Evolutionary conservation across 2,329 filamentous ascomycete genomes (phyloP).

Genomic region (Penicillium sp.): DNA sequence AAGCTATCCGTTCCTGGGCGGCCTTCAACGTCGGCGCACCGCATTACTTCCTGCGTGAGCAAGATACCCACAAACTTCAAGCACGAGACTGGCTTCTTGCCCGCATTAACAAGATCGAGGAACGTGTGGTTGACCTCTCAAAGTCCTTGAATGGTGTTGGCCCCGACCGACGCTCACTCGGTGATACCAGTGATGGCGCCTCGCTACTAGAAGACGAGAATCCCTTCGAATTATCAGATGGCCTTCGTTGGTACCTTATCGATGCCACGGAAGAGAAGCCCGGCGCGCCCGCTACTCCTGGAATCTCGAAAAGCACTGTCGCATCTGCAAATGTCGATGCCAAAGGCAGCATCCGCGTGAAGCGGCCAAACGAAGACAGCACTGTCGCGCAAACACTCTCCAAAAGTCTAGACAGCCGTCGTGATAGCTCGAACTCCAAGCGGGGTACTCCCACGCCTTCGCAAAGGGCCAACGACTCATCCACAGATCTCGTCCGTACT

Average conservation of each 20-base stretch:
- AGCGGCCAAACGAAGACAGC: slow-evolving; percentile 56
- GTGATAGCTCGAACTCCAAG: slow-evolving; percentile 80
- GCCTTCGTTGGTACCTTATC: slow-evolving; percentile 90
- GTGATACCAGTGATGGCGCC: slow-evolving; percentile 50
- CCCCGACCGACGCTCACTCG: slow-evolving; percentile 50
- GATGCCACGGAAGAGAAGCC: slow-evolving; percentile 92
- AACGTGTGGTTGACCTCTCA: slow-evolving; percentile 86
- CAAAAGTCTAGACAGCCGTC: slow-evolving; percentile 84
- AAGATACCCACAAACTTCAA: slow-evolving; percentile 77
- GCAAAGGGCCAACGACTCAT: slow-evolving; percentile 31
- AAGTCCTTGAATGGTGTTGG: slow-evolving; percentile 60
- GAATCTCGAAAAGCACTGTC: slow-evolving; percentile 85
- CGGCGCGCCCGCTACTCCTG: slow-evolving; percentile 84
- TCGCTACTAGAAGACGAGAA: slow-evolving; percentile 79
- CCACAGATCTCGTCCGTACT: slow-evolving; percentile 33
- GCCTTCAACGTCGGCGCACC: slow-evolving; percentile 97
- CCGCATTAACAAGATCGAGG: slow-evolving; percentile 83
- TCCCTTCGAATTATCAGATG: slow-evolving; percentile 92
- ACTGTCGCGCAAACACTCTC: slow-evolving; percentile 72
- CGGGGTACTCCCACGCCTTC: slow-evolving; percentile 51
- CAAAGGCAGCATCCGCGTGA: slow-evolving; percentile 59
- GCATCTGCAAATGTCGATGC: slow-evolving; percentile 83
- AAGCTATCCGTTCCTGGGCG: slow-evolving; percentile 91
- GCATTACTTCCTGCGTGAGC: slow-evolving; percentile 92
- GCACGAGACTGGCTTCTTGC: slow-evolving; percentile 94